A percentile compares a stretch with the other conserved stretches of the same genome.
Evolutionary conservation across 2,329 filamentous ascomycete genomes (phyloP).

Genomic region (Aspergillus candidus): DNA sequence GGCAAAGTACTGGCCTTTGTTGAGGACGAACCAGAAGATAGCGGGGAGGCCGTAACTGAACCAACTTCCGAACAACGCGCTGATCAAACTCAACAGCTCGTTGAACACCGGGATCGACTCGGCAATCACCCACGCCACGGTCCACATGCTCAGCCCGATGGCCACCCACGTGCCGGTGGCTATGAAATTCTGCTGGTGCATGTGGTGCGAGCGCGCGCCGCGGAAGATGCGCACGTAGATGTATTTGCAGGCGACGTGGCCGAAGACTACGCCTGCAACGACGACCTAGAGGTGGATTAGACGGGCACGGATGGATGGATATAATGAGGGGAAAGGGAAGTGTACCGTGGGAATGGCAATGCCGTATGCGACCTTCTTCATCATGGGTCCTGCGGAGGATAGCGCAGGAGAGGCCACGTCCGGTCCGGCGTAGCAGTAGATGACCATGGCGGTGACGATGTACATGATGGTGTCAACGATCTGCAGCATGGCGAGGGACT

Average conservation of each 20-base stretch:
- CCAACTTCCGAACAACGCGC: constrained; percentile 59
- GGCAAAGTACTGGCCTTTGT: constrained; percentile 37
- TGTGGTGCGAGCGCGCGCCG: constrained; percentile 51
- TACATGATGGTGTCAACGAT: constrained; percentile 57
- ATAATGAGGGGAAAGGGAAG: background rate
- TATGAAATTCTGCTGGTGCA: constrained; percentile 43
- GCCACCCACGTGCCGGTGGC: constrained; percentile 54
- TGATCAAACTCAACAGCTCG: constrained; percentile 57
- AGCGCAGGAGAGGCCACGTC: constrained; percentile 60
- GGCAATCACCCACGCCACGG: constrained; percentile 60
- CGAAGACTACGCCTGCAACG: constrained; percentile 64
- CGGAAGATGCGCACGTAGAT: constrained; percentile 59
- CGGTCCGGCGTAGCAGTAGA: constrained; percentile 61
- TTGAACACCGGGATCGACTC: constrained; percentile 65
- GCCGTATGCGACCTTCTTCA: constrained; percentile 61
- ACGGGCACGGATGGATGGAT: background rate
- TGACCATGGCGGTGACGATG: constrained; percentile 58
- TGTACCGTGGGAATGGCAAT: constrained; percentile 58
- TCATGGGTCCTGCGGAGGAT: constrained; percentile 50
- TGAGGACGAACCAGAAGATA: constrained; percentile 45
- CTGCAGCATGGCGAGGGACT: constrained; percentile 59
- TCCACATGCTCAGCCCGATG: constrained; percentile 52
- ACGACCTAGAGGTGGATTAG: constrained; percentile 44
- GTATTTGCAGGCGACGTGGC: constrained; percentile 59
- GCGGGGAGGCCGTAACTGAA: constrained; percentile 51